Base-by-base conservation (phyloP, 257 asterid genomes). In the Eustoma russellianum region DNA sequence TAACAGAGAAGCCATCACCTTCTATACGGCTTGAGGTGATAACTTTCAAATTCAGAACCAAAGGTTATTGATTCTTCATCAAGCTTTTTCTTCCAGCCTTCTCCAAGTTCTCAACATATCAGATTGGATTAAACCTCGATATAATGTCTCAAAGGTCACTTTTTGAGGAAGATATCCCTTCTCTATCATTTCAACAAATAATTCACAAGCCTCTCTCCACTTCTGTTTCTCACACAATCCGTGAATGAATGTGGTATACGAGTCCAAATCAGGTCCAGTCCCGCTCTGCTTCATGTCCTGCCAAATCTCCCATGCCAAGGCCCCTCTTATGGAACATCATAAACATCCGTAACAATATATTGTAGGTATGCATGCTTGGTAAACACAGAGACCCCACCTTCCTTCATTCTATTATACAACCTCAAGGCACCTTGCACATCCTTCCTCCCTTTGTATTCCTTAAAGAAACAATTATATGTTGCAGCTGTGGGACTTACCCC, bases 41-140 rank as follows among this genome's bases (percentile, higher is more conserved):
- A 84, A 59, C 63, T 74, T 62, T 84, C 79, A 59, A 88, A 88
- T 60, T 88, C 93, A 30, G 75, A 71, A 69, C 80, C 79, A 70
- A 84, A 88, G 41, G 81, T 65, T 41, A 80, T 72, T 5, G 93
- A 80, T 73, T 88, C 97, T 66, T 82, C 95, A 60, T 88, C 94
- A 33, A 89, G 79, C 73, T 88, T 86, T 68, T 79, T 83, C 83
- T 86, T 81, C 76, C 76, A 86, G 70, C 64, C 88, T 82, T 64
- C 94, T 78, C 96, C 97, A 90, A 45, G 94, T 86, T 73, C 83
- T 81, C 65, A 86, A 57, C 98, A 79, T 79, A 68, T 83, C 81
- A 41, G 93, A 82, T 56, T 90, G 98, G 60, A 86, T 86, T 79
- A 90, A 78, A 11, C 96, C 96, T 50, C 82, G 63, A 63, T 90